These are phyloP conservation scores for Cryptosporidium ryanae DNA, from an alignment of 169 alveolate genomes.

Conservation along the genomic window DNA sequence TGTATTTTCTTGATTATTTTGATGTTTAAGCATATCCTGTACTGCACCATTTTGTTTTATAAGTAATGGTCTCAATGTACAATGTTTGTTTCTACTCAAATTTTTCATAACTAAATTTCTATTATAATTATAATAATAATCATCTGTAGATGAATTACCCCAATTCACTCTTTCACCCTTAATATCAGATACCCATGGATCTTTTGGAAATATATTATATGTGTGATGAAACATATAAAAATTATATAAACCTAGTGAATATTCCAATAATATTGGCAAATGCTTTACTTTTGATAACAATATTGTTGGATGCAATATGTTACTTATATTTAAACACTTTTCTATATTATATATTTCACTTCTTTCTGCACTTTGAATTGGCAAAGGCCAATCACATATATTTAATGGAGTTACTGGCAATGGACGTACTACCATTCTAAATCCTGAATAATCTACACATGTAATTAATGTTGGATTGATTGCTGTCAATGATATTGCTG, in stretches of 20 bases:
- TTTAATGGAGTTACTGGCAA: constrained; percentile 54
- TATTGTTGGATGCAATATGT: constrained; percentile 64
- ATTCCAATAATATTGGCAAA: constrained; percentile 52
- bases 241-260: constrained; percentile 24
- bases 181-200: constrained; percentile 66
- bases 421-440: constrained; percentile 56
- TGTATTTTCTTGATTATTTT: constrained; percentile 21
- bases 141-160: constrained; percentile 63
- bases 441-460: constrained; percentile 74
- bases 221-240: constrained; percentile 62
- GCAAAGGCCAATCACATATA: constrained; percentile 74
- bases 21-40: constrained; percentile 60
- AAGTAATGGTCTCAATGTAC: constrained; percentile 39
- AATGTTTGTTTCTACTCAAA: constrained; percentile 21
- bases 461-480: constrained; percentile 66
- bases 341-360: constrained; percentile 41
- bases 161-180: constrained; percentile 57
- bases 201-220: constrained; percentile 64
- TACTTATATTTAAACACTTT: constrained; percentile 52
- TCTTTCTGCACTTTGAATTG: constrained; percentile 70
- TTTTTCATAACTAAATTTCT: neutral
- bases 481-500: constrained; percentile 35
- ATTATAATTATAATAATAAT: constrained; percentile 39
- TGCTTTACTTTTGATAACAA: constrained; percentile 37
- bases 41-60: constrained; percentile 64